These are phyloP conservation scores for Malania oleifera DNA, from an alignment of 164 flowering plant species.

Conservation along the genomic window DNA sequence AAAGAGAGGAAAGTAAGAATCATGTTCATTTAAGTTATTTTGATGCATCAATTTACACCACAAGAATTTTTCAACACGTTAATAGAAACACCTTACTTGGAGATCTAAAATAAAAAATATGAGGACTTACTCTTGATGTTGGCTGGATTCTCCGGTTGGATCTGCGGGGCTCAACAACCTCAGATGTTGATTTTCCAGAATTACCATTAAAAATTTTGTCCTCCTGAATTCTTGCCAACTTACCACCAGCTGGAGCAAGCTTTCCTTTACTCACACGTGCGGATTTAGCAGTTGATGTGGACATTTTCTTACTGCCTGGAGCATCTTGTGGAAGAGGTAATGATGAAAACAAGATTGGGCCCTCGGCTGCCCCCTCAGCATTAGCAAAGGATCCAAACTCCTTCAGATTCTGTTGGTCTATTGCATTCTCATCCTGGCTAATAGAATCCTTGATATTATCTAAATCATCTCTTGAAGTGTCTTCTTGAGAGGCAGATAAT, in stretches of 20 bases:
- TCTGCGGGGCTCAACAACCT: conserved; percentile 69
- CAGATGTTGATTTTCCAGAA: conserved; percentile 32
- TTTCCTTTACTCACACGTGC: conserved; percentile 42
- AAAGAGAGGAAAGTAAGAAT: not conserved
- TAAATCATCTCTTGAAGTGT: conserved; percentile 17
- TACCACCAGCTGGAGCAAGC: conserved; percentile 44
- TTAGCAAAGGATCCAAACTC: conserved; percentile 35
- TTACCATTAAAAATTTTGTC: conserved; percentile 30
- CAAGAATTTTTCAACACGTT: no score
- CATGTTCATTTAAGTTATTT: no score
- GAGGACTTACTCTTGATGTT: conserved; percentile 71
- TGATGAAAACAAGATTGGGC: conserved; percentile 33
- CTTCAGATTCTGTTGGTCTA: conserved; percentile 22
- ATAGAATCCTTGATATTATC: conserved; percentile 29
- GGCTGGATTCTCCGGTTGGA: conserved; percentile 96
- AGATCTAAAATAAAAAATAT: not conserved
- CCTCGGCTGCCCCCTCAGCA: conserved; percentile 34
- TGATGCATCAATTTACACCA: no score
- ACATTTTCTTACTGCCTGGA: conserved; percentile 34
- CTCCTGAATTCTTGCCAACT: conserved; percentile 43
- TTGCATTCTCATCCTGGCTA: conserved; percentile 29
- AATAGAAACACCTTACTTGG: no score
- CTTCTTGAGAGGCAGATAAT: conserved; percentile 23
- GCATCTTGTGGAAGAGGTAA: conserved; percentile 27
- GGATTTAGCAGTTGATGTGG: conserved; percentile 29